Evolutionary conservation across 805 yeast genomes (phyloP), one percentile per base, ranked within the genome.

Genomic region (Grigorovia yakushimaensis): DNA sequence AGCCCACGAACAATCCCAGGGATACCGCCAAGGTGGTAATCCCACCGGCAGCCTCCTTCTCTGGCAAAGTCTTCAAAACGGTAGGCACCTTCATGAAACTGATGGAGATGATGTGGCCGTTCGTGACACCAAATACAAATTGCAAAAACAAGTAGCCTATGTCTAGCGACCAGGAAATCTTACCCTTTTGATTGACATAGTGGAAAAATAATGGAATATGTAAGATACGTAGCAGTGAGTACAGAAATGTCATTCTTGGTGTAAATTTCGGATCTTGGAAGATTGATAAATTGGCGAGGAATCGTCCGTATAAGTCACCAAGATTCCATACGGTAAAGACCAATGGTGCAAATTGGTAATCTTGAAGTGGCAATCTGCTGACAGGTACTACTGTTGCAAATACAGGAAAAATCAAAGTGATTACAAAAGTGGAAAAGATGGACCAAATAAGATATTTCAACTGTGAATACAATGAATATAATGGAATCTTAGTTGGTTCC

Each of bases 11-110:
- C 44, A 91, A 72, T 0, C 96, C 96, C 10, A 79, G 59, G 47
- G 89, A 81, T 45, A 89, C 75, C 54, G 87, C 79, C 20, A 89
- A 78, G 1, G 88, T 80, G 41, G 95, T 82, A 61, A 89, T 85
- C 3, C 97, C 97, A 41, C 96, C 96, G 1, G 98, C 96, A 0
- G 96, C 96, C 49, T 86, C 87, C 61, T 79, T 81, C 57, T 87
- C 91, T 19, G 74, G 73, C 33, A 79, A 86, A 1, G 73, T 72
- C 30, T 77, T 82, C 46, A 79, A 69, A 48, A 72, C 74, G 17
- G 72, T 69, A 0, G 84, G 81, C 2, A 88, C 84, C 42, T 73
- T 74, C 84, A 87, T 85, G 66, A 91, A 87, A 48, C 87, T 76
- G 23, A 87, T 76, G 6, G 95, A 82, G 45, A 84, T 75, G 24